Base-by-base conservation (phyloP, 2,329 filamentous ascomycete genomes). In the Meredithiella fracta region DNA sequence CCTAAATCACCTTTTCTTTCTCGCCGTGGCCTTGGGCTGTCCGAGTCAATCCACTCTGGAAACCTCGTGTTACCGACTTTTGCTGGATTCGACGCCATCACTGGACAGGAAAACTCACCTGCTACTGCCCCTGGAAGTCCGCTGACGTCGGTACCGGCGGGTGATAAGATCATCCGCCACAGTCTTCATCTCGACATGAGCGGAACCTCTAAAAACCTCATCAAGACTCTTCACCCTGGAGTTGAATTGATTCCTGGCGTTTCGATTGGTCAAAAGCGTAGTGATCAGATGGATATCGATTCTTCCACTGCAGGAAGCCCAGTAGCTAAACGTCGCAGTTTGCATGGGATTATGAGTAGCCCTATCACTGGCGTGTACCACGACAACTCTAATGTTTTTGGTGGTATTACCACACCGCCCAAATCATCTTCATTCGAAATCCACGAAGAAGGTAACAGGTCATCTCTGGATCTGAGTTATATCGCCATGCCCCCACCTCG, bases 241-340 rank as follows among this genome's bases (percentile, higher is more conserved):
- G 54, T 54, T 2, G 57, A 56, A 38, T 29, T 59, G 47, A 56
- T 56, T 31, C 54, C 58, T n/a, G 55, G 52, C 15, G 53, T 58
- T 26, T 47, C 52, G 15, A 38, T 55, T 50, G 57, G 57, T 25
- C 57, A 58, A 23, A 91, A 3, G 72, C 97, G 62, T 96, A 97
- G 75, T 82, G 92, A 63, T 91, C 85, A 65, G 91, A 97, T 94
- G 85, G 88, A 87, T 64, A 71, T 94, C 51, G 90, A 94, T 63
- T 84, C 86, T 60, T 75, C 81, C 26, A 83, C 77, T 62, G 74
- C 85, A 56, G 86, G 86, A 62, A 96, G 86, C 64, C 91, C 92
- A 0, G 86, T 91, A 59, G 86, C 90, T 50, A 96, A 96, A 73
- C 79, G 92, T 61, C 81, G 92, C 64, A 96, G 90, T 68, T 70